Base-by-base conservation (phyloP, 441 rosid genomes). In the Arabidopsis lyrata region DNA sequence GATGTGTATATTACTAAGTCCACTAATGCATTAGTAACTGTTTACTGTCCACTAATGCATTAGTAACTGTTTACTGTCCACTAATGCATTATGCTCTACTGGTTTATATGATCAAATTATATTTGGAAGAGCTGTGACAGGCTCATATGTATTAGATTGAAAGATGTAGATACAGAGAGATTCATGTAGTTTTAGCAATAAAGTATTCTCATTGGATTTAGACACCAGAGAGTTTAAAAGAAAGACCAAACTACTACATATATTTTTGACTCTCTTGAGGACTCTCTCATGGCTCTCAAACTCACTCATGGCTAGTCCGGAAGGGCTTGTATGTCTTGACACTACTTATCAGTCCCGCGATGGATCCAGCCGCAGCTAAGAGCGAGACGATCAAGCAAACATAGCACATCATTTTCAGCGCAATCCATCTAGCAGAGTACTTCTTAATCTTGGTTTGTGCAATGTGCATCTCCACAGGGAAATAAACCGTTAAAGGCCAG, bases 401-500 rank as follows among this genome's bases (percentile, higher is more conserved):
- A 82, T 85, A 80, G 54, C 80, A 83, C 61, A 94, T 55, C 63
- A 85, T 73, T 69, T 90, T 81, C 78, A 94, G 80, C 74, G 89
- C 87, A 22, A 72, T 80, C 97, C 97, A 91, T 24, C 84, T 83
- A 41, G 78, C 64, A 5, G 89, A 87, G 77, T 61, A 88, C 76
- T 79, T 90, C n/a, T 48, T 76, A 44, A 86, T 66, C 77, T 83
- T 88, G 9, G 84, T 29, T 47, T 87, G 81, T 3, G 87, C 81
- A 11, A 94, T 88, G 86, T 90, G 79, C 93, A 94, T 91, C 77
- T 93, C 97, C 11, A 90, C 70, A 0, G 96, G 98, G 59, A 90
- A 89, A 72, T 89, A 87, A 9, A 91, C 95, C 0, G 96, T 86
- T 62, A 94, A 75, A 2, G 97, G 98, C 92, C 95, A 94, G 75